Conservation (phyloP, 208 protist species). For the Acanthamoeba royreba region DNA sequence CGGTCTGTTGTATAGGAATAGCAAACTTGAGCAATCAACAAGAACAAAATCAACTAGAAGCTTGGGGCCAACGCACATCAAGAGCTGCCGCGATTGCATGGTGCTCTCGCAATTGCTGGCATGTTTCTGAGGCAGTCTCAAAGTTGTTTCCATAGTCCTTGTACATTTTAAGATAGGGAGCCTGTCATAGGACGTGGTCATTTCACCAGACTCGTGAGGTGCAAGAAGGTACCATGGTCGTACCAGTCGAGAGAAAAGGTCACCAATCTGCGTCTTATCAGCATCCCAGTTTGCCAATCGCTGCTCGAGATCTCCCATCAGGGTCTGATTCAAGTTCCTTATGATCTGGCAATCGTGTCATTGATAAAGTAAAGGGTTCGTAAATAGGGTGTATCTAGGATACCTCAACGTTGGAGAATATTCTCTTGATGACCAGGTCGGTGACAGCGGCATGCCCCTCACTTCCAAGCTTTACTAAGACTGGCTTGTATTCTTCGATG, state of each 20-base stretch:
- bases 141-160: slow-evolving; percentile 34
- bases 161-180: background rate
- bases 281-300: background rate
- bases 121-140: background rate
- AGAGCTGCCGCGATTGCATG: background rate
- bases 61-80: background rate
- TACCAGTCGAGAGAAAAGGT: background rate
- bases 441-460: background rate
- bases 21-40: background rate
- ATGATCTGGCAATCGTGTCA: background rate
- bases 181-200: no score
- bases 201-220: no score
- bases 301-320: background rate
- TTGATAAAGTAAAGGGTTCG: background rate
- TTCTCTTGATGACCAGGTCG: background rate
- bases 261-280: background rate
- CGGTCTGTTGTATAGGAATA: background rate
- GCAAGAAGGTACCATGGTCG: background rate
- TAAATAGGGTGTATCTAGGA: background rate
- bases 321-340: background rate
- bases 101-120: background rate
- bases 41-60: background rate
- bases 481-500: background rate
- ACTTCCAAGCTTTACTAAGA: background rate
- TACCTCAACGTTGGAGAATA: slow-evolving; percentile 6